phyloP scores from a whole-genome alignment of 2,329 filamentous ascomycete species.

The Podosphaera xanthii region DNA sequence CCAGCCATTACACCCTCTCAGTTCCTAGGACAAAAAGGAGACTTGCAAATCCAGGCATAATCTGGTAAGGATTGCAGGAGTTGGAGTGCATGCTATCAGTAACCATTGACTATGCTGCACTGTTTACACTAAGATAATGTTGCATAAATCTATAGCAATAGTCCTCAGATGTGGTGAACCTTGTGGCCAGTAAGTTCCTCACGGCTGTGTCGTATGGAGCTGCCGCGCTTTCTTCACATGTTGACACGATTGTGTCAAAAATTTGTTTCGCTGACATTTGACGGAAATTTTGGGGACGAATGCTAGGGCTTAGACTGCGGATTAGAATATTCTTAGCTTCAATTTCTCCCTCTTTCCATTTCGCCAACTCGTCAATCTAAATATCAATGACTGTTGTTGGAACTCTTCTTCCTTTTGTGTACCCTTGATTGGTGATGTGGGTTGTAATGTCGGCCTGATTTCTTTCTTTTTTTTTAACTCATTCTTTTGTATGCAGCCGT shows the following conservation, averaged over 20 bases:
- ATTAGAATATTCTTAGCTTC: too few species aligned
- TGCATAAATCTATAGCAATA: not conserved
- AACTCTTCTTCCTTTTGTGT: too few species aligned
- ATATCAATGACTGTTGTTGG: too few species aligned
- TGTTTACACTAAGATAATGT: not conserved
- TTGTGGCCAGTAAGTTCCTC: not conserved
- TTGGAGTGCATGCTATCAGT: not conserved
- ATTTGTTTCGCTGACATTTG: not conserved
- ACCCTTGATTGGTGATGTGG: too few species aligned
- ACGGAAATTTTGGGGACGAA: not conserved
- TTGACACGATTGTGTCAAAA: not conserved
- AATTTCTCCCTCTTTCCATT: too few species aligned
- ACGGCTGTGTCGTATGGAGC: not conserved
- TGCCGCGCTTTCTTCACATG: not conserved
- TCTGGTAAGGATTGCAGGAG: not conserved
- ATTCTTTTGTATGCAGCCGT: too few species aligned
- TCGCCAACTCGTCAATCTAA: too few species aligned
- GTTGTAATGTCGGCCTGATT: too few species aligned
- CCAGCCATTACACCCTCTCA: not conserved
- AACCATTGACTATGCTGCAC: not conserved
- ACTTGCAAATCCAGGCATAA: not conserved
- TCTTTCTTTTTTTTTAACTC: too few species aligned
- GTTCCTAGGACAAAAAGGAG: not conserved
- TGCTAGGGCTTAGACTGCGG: too few species aligned
- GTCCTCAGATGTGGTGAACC: not conserved